phyloP scores from a whole-genome alignment of 257 asterid genomes.

The Ligustrum vulgare region DNA sequence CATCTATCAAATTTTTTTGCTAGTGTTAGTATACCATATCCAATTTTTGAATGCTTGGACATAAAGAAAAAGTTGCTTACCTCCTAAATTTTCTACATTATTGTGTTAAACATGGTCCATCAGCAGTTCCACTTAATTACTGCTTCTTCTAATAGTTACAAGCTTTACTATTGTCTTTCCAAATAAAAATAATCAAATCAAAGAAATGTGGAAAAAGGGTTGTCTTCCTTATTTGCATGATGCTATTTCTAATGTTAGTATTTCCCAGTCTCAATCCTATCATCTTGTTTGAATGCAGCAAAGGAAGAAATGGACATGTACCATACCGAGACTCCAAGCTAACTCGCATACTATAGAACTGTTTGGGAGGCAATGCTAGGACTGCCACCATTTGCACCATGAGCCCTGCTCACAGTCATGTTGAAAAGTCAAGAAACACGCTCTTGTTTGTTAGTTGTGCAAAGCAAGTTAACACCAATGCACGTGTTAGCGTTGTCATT shows the following conservation, averaged over 20 bases:
- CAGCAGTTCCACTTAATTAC: background rate
- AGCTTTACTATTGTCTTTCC: slow-evolving; percentile 5
- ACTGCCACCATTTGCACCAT: slow-evolving; percentile 91
- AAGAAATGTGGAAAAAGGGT: background rate
- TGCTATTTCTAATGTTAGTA: background rate
- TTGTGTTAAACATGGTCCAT: background rate
- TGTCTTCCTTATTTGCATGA: background rate
- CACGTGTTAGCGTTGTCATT: slow-evolving; percentile 83
- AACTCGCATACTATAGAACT: slow-evolving; percentile 81
- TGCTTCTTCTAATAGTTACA: slow-evolving; percentile 38
- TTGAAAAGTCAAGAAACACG: slow-evolving; percentile 93
- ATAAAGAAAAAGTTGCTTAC: background rate
- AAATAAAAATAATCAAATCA: slow-evolving; percentile 50
- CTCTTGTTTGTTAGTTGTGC: slow-evolving; percentile 96
- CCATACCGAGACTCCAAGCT: slow-evolving; percentile 97
- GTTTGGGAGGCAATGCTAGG: slow-evolving; percentile 89
- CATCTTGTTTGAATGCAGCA: slow-evolving; percentile 45
- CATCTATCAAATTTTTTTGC: background rate
- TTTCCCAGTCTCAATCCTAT: background rate
- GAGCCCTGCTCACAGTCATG: slow-evolving; percentile 90
- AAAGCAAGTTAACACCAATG: slow-evolving; percentile 75
- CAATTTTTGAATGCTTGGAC: background rate
- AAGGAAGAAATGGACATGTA: slow-evolving; percentile 79
- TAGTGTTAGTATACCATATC: background rate
- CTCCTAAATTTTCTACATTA: background rate